phyloP scores from a whole-genome alignment of 108 stramenopile species.

The Cyclotella baltica region DNA sequence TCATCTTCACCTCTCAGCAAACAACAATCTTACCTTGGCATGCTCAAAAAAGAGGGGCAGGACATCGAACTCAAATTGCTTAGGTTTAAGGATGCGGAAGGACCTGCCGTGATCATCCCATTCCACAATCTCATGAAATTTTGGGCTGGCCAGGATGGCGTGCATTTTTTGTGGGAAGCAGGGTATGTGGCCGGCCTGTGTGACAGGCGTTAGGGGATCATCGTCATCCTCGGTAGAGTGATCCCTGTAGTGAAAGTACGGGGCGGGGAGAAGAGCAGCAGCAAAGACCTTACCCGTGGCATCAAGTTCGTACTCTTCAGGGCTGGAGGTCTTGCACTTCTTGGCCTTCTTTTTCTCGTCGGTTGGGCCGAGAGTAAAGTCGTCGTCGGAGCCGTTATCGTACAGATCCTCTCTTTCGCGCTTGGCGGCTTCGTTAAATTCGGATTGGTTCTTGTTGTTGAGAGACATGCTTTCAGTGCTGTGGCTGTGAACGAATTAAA shows the following conservation, averaged over 20 bases:
- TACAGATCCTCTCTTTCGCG: neutral
- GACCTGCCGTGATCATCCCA: conserved; percentile 82
- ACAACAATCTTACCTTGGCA: no score
- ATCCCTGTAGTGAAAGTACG: conserved; percentile 71
- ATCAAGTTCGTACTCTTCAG: neutral
- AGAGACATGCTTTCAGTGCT: no score
- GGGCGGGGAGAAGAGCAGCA: conserved; percentile 39
- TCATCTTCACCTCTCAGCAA: no score
- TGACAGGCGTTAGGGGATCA: conserved; percentile 73
- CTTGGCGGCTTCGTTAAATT: no score
- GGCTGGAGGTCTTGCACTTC: neutral
- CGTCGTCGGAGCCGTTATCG: conserved; percentile 10
- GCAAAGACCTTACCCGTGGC: neutral
- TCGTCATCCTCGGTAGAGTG: conserved; percentile 59
- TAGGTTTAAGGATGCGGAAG: conserved; percentile 74
- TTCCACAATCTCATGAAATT: conserved; percentile 62
- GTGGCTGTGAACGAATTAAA: no score
- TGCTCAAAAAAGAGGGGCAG: conserved; percentile 79
- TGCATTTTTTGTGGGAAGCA: conserved; percentile 82
- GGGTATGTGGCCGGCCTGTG: conserved; percentile 65
- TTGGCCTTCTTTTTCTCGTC: neutral
- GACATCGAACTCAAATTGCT: conserved; percentile 66
- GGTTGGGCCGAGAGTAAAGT: conserved; percentile 5
- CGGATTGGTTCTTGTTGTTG: no score
- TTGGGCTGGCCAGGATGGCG: conserved; percentile 66